phyloP scores from a whole-genome alignment of 352 stramenopile genomes.

The Blastocystis sp. region DNA sequence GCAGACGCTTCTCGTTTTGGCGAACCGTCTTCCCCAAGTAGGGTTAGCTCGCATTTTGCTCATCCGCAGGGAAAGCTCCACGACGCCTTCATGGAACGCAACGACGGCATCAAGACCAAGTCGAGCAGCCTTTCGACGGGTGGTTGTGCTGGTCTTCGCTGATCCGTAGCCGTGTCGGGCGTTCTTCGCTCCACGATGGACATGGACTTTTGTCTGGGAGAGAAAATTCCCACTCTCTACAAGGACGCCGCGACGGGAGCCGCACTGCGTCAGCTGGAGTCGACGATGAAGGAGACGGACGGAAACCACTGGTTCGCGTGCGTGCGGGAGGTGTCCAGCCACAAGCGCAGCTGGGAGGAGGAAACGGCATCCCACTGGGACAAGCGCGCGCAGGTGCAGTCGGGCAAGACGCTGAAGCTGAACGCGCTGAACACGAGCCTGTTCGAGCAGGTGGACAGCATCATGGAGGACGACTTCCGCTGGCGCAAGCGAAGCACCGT shows the following conservation, averaged over 20 bases:
- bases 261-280: neutral
- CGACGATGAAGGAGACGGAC: neutral
- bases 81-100: neutral
- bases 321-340: slow-evolving; percentile 6
- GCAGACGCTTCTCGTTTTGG: slow-evolving; percentile 45
- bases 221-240: slow-evolving; percentile 24
- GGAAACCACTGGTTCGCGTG: slow-evolving; percentile 17
- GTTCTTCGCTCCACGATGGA: neutral
- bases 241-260: neutral
- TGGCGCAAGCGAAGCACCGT: slow-evolving; percentile 68
- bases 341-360: slow-evolving; percentile 63
- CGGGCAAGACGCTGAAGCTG: slow-evolving; percentile 54
- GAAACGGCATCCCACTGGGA: slow-evolving; percentile 50
- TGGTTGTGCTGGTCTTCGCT: neutral
- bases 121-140: neutral
- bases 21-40: slow-evolving; percentile 48
- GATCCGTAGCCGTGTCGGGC: slow-evolving; percentile 6
- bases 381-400: slow-evolving; percentile 65
- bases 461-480: slow-evolving; percentile 58
- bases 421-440: slow-evolving; percentile 62
- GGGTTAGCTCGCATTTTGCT: neutral
- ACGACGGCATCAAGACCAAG: slow-evolving; percentile 34
- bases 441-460: slow-evolving; percentile 53
- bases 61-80: neutral
- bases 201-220: neutral